Base-by-base conservation (phyloP, 306 rosid genomes). In the Malus domestica region DNA sequence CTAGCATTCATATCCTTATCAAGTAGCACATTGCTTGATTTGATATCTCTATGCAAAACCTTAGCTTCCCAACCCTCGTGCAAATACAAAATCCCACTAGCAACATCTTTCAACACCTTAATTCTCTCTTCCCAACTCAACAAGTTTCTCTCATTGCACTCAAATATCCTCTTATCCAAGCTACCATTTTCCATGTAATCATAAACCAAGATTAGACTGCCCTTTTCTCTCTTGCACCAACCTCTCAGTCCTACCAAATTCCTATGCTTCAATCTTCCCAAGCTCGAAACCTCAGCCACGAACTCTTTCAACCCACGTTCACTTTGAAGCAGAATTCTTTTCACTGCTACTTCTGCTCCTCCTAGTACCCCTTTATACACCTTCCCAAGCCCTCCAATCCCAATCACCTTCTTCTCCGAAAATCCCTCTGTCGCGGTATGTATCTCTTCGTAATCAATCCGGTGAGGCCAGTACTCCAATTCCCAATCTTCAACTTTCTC, bases 21-120 rank as follows among this genome's bases (percentile, higher is more conserved):
- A 58, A 86, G 87, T 58, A 91, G 75, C 78, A 89, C 90, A 76
- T 91, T 91, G 77, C 84, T 89, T 10, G 92, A 85, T 76, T 89
- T 91, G 52, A 89, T 83, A 58, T 91, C 93, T 67, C 93, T 83
- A 73, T 89, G 96, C 74, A 91, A 79, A 33, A 92, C 91, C 86
- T 80, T 81, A 67, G 81, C 82, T 74, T 92, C 97, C 91, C 90
- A 92, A 68, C 85, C 96, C 76, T 87, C 93, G 51, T 91, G 94
- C 70, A 89, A 79, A 85, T 90, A 88, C 16, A 84, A 74, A 22
- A 89, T 46, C 65, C 91, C 96, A 4, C 40, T 18, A 3, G 93
- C 95, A 61, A 89, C 90, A 69, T 88, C 87, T 79, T 81, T 88
- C 63, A 92, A 77, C 27, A 84, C 80, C 59, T 75, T 63, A 67